phyloP scores from a whole-genome alignment of 108 stramenopile genomes.

The Bacterosira constricta region DNA sequence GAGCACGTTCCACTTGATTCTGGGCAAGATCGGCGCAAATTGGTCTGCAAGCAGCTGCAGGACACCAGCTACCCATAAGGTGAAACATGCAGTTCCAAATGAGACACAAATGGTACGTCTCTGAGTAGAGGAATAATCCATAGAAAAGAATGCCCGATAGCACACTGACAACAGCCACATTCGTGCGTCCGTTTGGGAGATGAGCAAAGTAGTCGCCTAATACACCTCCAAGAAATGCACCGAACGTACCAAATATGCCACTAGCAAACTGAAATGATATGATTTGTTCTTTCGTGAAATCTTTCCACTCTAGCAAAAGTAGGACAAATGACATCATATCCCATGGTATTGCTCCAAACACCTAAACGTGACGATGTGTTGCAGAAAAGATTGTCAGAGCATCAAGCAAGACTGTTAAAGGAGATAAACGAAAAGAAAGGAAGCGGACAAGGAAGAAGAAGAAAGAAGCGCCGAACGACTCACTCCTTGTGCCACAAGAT shows the following conservation, averaged over 20 bases:
- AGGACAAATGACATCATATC: conserved; percentile 64
- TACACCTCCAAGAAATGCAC: conserved; percentile 51
- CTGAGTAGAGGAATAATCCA: conserved; percentile 53
- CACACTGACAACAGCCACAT: conserved; percentile 40
- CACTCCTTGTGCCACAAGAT: conserved; percentile 60
- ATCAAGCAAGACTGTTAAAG: too few species aligned
- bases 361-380: too few species aligned
- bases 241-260: conserved; percentile 40
- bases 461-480: too few species aligned
- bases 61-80: conserved; percentile 44
- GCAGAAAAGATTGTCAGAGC: too few species aligned
- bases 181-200: conserved; percentile 41
- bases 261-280: conserved; percentile 49
- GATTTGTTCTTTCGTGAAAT: conserved; percentile 53
- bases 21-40: conserved; percentile 58
- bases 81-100: conserved; percentile 52
- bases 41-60: conserved; percentile 56
- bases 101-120: conserved; percentile 27
- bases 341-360: conserved; percentile 59
- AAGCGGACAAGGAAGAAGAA: too few species aligned
- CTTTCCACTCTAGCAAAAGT: conserved; percentile 58
- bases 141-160: conserved; percentile 49
- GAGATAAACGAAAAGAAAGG: too few species aligned
- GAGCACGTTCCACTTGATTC: conserved; percentile 55
- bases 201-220: conserved; percentile 49